Base-by-base conservation (phyloP, 139 green algal species). In the Limnomonas spitsbergensis region DNA sequence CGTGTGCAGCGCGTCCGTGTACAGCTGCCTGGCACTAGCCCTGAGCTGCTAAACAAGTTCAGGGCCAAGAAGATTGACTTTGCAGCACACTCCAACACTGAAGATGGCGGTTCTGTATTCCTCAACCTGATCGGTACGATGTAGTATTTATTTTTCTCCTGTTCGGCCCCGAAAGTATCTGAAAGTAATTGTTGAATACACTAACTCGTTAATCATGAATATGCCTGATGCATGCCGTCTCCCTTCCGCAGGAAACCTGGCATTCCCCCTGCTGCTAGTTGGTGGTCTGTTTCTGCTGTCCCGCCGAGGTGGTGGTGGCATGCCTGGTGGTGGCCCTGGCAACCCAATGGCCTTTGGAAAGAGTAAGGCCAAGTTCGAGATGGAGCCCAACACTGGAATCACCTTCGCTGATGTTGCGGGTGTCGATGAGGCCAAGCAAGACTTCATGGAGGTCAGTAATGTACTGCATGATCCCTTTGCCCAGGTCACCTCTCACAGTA, bases 321-420 rank as follows among this genome's bases (percentile, higher is more conserved):
- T 89, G 20, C n/a, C n/a, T n/a, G n/a, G n/a, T n/a, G 96, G 96
- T 78, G 94, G 94, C 76, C 83, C 83, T 34, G 95, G 94, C 90
- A 99, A 99, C 91, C 96, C 96, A 20, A 77, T 99, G 77, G 87
- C 87, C n/a, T 99, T 99, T 88, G 96, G 93, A 84, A 99, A 98
- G 90, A 93, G 81, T 84, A 95, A 95, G 82, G 96, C 96, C 61
- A 97, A 97, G 83, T 99, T 99, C 87, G 92, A 97, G 90, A 99
- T 98, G 96, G 96, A 99, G 92, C 94, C 96, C 70, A 99, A 99
- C 90, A 99, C 96, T 20, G 96, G 96, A 61, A 86, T 99, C 36
- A 98, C 86, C 2, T 99, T 99, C 81, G 88, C 90, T 73, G 96
- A 99, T 69, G 96, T 99, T 7, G 96, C 96, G 9, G 96, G 96